Evolutionary conservation across 2,329 filamentous ascomycete genomes (phyloP), one percentile per base, ranked within the genome.

Genomic region (Paraphoma sp.): DNA sequence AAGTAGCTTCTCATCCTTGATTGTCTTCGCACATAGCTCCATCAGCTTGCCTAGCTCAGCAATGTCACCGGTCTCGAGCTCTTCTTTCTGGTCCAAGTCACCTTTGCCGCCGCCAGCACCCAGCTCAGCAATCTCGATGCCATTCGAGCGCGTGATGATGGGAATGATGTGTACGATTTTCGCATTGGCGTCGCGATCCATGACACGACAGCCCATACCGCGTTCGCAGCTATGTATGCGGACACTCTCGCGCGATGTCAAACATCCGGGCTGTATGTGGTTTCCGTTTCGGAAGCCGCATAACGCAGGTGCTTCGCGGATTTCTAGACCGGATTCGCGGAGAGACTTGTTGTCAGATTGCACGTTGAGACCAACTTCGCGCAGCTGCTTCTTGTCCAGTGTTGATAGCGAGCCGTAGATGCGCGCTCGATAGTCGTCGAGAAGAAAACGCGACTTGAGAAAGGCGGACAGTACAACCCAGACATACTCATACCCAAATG

Each of bases 401-500:
- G 65, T 82, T 1, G 77, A 76, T 6, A 83, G 76, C 0, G 93
- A 83, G 1, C 80, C 80, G 69, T 96, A 97, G 0, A 97, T 81
- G 1, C 83, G 78, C 68, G 89, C 81, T 64, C 93, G 92, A 71
- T 97, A 97, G 14, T 86, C 80, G 70, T 96, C 92, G 2, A 97
- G 86, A 67, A 97, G 94, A 1, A 97, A 85, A 81, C 89, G 65
- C 0, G 88, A 89, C 6, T 85, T 78, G 0, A 97, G 79, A 10
- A 87, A 86, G 18, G 87, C 84, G 0, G 92, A 88, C 0, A 98
- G 78, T 0, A 92, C 89, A 56, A 93, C 81, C 93, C 93, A 97
- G 0, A 97, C 92, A 50, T 96, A 90, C 72, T 98, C 93, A 61
- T 97, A 97, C 0, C 91, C 91, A 70, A 95, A 95, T 0, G 94